Conservation (phyloP, 192 early-diverging fungal genomes). For the Martensiomyces pterosporus region DNA sequence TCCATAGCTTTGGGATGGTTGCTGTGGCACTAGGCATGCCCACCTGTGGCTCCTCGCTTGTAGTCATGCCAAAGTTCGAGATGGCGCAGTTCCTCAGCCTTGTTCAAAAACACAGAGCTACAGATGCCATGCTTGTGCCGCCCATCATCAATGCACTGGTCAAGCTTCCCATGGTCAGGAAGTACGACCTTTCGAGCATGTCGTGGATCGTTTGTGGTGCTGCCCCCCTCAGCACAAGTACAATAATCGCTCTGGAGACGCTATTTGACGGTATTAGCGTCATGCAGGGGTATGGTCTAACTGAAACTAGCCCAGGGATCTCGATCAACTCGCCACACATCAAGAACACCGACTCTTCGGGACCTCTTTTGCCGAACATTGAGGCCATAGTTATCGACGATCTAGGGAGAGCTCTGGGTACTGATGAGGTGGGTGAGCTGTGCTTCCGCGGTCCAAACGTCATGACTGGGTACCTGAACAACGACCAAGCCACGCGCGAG, state of each 20-base stretch:
- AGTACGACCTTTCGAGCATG: not conserved
- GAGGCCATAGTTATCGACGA: conserved; percentile 51
- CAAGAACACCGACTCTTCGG: conserved; percentile 48
- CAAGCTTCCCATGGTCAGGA: not conserved
- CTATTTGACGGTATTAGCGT: conserved; percentile 6
- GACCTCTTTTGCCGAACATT: conserved; percentile 59
- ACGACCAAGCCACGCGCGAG: conserved; percentile 60
- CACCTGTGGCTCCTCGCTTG: not conserved
- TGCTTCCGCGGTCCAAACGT: conserved; percentile 74
- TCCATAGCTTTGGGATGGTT: conserved; percentile 33
- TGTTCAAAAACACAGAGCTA: conserved; percentile 62
- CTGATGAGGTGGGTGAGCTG: conserved; percentile 64
- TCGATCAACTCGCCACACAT: not conserved
- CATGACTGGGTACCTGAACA: conserved; percentile 76
- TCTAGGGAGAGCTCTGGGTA: conserved; percentile 37
- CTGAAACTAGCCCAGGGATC: conserved; percentile 25
- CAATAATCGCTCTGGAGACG: not conserved
- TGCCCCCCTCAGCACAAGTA: not conserved
- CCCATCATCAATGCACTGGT: conserved; percentile 27
- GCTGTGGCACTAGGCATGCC: not conserved
- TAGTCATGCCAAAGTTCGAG: conserved; percentile 67
- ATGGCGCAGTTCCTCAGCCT: conserved; percentile 49
- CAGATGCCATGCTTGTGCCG: conserved; percentile 53
- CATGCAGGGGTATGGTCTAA: conserved; percentile 55
- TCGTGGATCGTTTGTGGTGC: not conserved